phyloP scores from a whole-genome alignment of 441 rosid species.

The Populus hybrid region DNA sequence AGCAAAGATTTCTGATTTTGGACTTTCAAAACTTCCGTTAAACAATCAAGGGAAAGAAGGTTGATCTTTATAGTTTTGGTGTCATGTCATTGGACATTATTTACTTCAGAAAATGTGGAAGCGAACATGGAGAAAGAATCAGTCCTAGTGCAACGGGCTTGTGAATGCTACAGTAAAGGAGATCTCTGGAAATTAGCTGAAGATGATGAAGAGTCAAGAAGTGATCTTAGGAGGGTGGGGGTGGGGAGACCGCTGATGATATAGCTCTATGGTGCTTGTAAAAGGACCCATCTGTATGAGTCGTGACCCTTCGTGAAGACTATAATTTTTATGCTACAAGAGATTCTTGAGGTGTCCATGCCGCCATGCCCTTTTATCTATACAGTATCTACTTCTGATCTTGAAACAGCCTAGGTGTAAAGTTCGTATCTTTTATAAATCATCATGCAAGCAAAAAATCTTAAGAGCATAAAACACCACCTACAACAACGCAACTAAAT shows the following conservation, averaged over 20 bases:
- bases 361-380: constrained; percentile 19
- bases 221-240: constrained; percentile 11
- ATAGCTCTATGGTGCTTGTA: constrained; percentile 25
- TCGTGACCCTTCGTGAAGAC: constrained; percentile 26
- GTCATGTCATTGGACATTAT: constrained; percentile 30
- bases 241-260: constrained; percentile 17
- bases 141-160: constrained; percentile 18
- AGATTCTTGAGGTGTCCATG: constrained; percentile 18
- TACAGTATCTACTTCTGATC: background rate
- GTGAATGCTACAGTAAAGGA: constrained; percentile 6
- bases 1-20: constrained; percentile 27
- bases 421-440: background rate
- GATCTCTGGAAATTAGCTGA: constrained; percentile 9
- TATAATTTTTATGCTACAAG: constrained; percentile 25
- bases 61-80: constrained; percentile 36
- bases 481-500: background rate
- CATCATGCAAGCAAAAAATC: background rate
- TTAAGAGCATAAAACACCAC: background rate
- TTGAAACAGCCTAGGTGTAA: background rate
- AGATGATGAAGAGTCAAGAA: constrained; percentile 19
- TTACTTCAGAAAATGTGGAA: constrained; percentile 18
- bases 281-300: constrained; percentile 17
- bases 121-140: background rate
- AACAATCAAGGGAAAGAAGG: constrained; percentile 20
- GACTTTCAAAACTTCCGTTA: constrained; percentile 25